Percentiles rank a stretch among this genome's conserved stretches.
Evolutionary conservation across 106 monocot genomes (phyloP).

Genomic region (Phalaenopsis aphrodite): DNA sequence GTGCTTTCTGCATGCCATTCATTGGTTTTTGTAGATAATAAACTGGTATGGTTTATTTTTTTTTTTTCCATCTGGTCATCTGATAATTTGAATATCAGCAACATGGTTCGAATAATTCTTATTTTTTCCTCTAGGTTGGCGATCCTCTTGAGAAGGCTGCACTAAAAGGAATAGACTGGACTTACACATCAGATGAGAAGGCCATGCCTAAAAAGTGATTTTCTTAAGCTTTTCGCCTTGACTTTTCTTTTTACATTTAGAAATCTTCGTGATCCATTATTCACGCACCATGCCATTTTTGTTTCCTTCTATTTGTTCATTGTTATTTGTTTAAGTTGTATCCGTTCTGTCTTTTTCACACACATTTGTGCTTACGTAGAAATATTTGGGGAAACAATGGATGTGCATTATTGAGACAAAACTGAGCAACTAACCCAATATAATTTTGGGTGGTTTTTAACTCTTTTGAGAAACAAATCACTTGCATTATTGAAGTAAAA

Average conservation of each 20-base stretch:
- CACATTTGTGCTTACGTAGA: neutral
- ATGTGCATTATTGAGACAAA: neutral
- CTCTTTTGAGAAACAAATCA: neutral
- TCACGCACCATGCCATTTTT: neutral
- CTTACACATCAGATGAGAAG: constrained; percentile 96
- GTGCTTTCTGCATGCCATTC: constrained; percentile 91
- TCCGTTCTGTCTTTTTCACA: neutral
- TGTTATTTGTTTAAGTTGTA: neutral
- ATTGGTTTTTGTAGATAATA: constrained; percentile 96
- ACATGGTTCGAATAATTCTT: neutral
- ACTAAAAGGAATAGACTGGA: constrained; percentile 96
- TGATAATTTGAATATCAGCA: constrained; percentile 2
- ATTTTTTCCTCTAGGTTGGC: constrained; percentile 56
- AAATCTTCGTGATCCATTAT: neutral
- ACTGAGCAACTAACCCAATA: too few species aligned
- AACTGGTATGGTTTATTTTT: constrained; percentile 51
- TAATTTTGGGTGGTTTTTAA: neutral
- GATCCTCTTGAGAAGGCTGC: constrained; percentile 99
- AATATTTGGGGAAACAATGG: neutral
- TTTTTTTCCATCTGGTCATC: neutral
- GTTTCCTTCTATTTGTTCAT: neutral
- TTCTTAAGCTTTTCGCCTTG: neutral
- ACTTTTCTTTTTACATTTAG: neutral
- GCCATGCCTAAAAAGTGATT: constrained; percentile 84
- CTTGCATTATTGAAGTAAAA: neutral